A percentile compares a stretch with the other conserved stretches of the same genome.
These are phyloP conservation scores for Claviceps sp. DNA, from an alignment of 2,329 filamentous ascomycete genomes.

Conservation along the genomic window DNA sequence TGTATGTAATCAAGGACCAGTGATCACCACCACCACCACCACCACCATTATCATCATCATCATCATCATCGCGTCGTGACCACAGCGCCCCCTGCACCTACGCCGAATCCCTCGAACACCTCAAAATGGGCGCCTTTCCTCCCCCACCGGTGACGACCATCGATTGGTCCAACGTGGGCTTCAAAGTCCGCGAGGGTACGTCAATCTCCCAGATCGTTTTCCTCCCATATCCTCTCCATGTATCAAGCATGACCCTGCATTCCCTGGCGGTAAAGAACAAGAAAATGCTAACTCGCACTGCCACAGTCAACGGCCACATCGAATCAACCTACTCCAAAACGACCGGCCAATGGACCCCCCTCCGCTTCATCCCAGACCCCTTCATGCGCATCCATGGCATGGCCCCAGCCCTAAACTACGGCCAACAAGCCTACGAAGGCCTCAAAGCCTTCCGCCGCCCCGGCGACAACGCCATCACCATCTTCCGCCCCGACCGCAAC, in stretches of 20 bases:
- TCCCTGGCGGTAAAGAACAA: too few relatives aligned
- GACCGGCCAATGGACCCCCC: constrained; percentile 64
- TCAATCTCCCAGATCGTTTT: neutral
- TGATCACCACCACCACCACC: too few relatives aligned
- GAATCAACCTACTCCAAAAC: constrained; percentile 69
- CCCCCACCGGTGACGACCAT: constrained; percentile 68
- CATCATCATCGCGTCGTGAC: too few relatives aligned
- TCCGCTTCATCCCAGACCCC: constrained; percentile 68
- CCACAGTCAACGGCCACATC: constrained; percentile 78
- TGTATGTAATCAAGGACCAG: too few relatives aligned
- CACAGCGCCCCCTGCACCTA: too few relatives aligned
- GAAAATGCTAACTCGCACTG: neutral
- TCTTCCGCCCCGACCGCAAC: constrained; percentile 83
- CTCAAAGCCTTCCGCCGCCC: constrained; percentile 87
- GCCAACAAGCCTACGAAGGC: constrained; percentile 96
- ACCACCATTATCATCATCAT: too few relatives aligned
- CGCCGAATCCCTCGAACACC: too few relatives aligned
- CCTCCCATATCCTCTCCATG: too few relatives aligned
- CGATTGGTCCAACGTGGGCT: constrained; percentile 90
- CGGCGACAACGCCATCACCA: constrained; percentile 53
- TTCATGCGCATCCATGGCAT: constrained; percentile 87
- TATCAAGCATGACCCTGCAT: too few relatives aligned
- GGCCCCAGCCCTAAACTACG: constrained; percentile 91
- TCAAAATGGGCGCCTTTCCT: constrained; percentile 47
- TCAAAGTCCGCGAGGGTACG: constrained; percentile 78